Evolutionary conservation across 805 yeast genomes (phyloP), one percentile per base, ranked within the genome.

Genomic region (Zygosaccharomyces pseudorouxii): DNA sequence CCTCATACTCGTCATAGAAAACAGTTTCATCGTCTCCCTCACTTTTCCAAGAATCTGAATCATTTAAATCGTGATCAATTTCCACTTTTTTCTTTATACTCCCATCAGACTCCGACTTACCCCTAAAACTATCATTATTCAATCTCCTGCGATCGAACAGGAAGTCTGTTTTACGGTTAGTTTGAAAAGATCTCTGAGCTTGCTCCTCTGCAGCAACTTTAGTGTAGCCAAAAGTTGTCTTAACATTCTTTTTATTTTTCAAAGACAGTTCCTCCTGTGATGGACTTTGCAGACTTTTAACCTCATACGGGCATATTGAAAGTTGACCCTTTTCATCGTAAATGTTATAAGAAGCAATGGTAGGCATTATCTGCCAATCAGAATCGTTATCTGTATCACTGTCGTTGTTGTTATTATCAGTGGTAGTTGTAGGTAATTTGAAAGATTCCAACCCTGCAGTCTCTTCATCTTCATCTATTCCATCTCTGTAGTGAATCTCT

Each of bases 191-290:
- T 54, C 82, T 80, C 18, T 83, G 83, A 6, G 89, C 88, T 62
- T 93, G 97, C 54, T 84, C 89, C 57, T 87, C 93, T 1, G 82
- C 86, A 25, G 89, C 88, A 7, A 93, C 84, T 59, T 95, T 84
- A 0, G 98, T 93, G 64, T 93, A 93, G 0, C 95, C 79, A 36
- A 78, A 77, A 1, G 80, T 80, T 28, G 42, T 52, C 50, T 48
- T 45, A 30, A 48, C 46, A 9, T 38, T 49, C 10, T 29, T 46
- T 8, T 49, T 46, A 16, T 38, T 39, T 6, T 29, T 42, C 30
- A 35, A 28, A 28, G 38, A 36, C 10, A 52, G 42, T 9, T 48
- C 62, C 53, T 52, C 67, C 60, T 47, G 61, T 16, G 54, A 39
- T 16, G 38, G 31, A 18, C 35, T 46, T 18, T 47, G 39, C 10